These are phyloP conservation scores for Hypericum androsaemum DNA, from an alignment of 345 rosid species.

Conservation along the genomic window DNA sequence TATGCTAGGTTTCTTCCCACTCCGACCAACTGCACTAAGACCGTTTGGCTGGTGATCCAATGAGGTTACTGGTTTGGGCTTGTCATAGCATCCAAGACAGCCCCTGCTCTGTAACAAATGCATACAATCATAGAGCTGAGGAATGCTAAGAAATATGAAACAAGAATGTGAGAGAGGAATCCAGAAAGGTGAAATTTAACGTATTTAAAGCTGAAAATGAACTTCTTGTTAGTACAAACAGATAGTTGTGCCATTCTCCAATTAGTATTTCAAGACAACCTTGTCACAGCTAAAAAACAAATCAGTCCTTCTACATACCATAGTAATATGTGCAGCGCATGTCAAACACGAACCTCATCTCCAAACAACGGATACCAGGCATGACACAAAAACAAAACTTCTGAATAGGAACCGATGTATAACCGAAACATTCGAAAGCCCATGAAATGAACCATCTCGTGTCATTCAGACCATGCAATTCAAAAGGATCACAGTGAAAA, in stretches of 20 bases:
- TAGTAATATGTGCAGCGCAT: too few species aligned
- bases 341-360: not conserved
- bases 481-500: too few species aligned
- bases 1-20: slow-evolving; percentile 16
- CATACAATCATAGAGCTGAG: slow-evolving; percentile 20
- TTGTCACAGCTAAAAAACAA: too few species aligned
- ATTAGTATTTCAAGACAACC: too few species aligned
- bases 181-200: too few species aligned
- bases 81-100: slow-evolving; percentile 21
- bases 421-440: slow-evolving; percentile 9
- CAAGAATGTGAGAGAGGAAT: not conserved
- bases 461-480: too few species aligned
- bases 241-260: too few species aligned
- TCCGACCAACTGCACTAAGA: not conserved
- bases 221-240: too few species aligned
- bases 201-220: too few species aligned
- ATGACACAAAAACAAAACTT: slow-evolving; percentile 11
- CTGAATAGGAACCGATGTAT: slow-evolving; percentile 6
- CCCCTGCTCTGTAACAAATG: slow-evolving; percentile 74
- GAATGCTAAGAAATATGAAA: slow-evolving; percentile 5
- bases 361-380: slow-evolving; percentile 6
- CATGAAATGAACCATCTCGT: slow-evolving; percentile 12
- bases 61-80: slow-evolving; percentile 12
- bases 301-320: too few species aligned
- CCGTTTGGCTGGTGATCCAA: slow-evolving; percentile 10